phyloP scores from a whole-genome alignment of 192 early-diverging fungal genomes.

The Dissophora ornata region DNA sequence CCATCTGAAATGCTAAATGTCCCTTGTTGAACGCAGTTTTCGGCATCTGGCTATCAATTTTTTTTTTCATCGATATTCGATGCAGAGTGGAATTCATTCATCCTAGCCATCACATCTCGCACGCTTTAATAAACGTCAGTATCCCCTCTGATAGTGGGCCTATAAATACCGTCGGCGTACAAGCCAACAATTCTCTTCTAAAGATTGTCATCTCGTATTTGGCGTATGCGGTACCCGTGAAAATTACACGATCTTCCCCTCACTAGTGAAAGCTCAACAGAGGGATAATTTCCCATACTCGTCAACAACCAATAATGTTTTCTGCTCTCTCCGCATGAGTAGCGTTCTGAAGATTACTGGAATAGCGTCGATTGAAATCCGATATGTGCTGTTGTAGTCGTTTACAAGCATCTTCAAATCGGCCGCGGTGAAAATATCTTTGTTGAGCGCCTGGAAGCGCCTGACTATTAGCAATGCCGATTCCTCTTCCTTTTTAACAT shows the following conservation, averaged over 20 bases:
- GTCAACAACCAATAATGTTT: constrained; percentile 39
- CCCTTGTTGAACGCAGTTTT: too few species aligned
- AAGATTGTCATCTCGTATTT: constrained; percentile 31
- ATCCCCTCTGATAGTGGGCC: constrained; percentile 29
- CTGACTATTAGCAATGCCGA: constrained; percentile 1
- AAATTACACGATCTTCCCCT: constrained; percentile 40
- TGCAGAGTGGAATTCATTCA: too few species aligned
- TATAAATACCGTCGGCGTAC: constrained; percentile 22
- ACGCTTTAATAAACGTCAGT: too few species aligned
- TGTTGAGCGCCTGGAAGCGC: constrained; percentile 32
- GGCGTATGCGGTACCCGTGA: constrained; percentile 30
- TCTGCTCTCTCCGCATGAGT: constrained; percentile 2
- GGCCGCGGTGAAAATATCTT: constrained; percentile 41
- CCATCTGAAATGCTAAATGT: too few species aligned
- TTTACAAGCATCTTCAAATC: constrained; percentile 24
- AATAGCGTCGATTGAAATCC: not conserved
- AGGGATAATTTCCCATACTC: constrained; percentile 22
- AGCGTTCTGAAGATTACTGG: not conserved
- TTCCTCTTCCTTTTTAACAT: not conserved
- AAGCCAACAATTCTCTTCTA: constrained; percentile 1
- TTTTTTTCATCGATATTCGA: too few species aligned
- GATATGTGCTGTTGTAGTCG: not conserved
- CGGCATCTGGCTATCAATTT: too few species aligned
- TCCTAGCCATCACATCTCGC: too few species aligned
- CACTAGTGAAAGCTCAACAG: constrained; percentile 30